Evolutionary conservation across 495 filamentous ascomycete genomes (phyloP), one percentile per base, ranked within the genome.

Genomic region (Apodospora peruviana): DNA sequence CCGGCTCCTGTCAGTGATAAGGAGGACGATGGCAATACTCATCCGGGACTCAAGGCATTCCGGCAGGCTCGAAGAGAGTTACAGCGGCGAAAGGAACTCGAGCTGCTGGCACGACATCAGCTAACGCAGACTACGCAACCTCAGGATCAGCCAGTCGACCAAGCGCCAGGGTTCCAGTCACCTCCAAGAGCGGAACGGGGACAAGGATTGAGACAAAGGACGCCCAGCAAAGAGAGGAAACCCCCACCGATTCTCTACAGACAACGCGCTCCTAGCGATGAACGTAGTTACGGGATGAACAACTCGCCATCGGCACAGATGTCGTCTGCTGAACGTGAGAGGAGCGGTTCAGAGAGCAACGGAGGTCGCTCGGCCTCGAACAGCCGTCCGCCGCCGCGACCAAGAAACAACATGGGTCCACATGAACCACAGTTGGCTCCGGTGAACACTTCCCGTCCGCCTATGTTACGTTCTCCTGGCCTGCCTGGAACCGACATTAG

Each of bases 341-440:
- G 82, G 20, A 85, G 83, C 37, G 76, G 72, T 43, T 86, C 84
- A 0, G 81, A 86, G 40, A 72, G 77, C 0, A 70, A 70, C 39
- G 60, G 69, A 4, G 59, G 58, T 27, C 75, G 76, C 11, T 80
- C 80, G 2, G 75, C 76, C 2, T 51, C 54, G n/a, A 36, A 53
- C 51, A 80, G 72, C 50, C 77, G 80, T 17, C 60, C 61, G 10
- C 48, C 58, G 10, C 61, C 57, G 9, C 60, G 67, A 16, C 47
- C 65, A 5, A 50, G 55, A 37, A 78, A 76, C 39, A 67, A 59
- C 41, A 62, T 68, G 17, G 63, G 70, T n/a, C 67, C 69, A 3
- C 71, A 82, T 22, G 75, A 81, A 5, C 50, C 47, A 2, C 68
- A 69, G 20, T 50, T 65, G 36, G 62, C 50, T 1, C 53, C 59